Percentiles rank a stretch among this genome's conserved stretches.
Evolutionary conservation across 345 rosid species (phyloP).

Genomic region (Alliaria petiolata): DNA sequence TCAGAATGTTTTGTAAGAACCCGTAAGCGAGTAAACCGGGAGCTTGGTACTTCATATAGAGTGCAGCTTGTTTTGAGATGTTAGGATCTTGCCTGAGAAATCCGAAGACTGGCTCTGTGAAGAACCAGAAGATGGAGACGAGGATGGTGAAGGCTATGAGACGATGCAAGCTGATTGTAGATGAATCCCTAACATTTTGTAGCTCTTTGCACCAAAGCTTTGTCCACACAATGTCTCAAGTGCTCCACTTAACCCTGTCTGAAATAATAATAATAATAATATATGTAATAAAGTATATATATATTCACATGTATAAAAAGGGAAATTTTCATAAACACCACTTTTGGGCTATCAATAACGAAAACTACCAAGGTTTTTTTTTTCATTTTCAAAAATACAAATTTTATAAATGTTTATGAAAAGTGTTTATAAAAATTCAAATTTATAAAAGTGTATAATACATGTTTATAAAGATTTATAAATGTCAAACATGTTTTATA

Average conservation of each 20-base stretch:
- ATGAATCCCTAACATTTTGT: conserved; percentile 63
- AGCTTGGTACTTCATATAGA: conserved; percentile 55
- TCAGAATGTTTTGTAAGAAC: conserved; percentile 57
- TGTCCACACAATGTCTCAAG: conserved; percentile 92
- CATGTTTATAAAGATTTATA: too few relatives aligned
- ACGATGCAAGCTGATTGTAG: conserved; percentile 73
- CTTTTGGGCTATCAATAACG: too few relatives aligned
- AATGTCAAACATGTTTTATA: too few relatives aligned
- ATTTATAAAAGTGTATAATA: too few relatives aligned
- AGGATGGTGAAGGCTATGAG: conserved; percentile 45
- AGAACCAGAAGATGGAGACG: conserved; percentile 58
- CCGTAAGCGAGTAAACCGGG: conserved; percentile 66
- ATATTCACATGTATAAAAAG: too few relatives aligned
- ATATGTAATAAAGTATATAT: too few relatives aligned
- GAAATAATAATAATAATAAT: background rate
- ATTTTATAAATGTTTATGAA: too few relatives aligned
- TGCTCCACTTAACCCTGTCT: conserved; percentile 78
- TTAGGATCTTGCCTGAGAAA: conserved; percentile 55
- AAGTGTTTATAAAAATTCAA: too few relatives aligned
- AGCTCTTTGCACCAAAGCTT: conserved; percentile 66
- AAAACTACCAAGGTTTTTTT: too few relatives aligned
- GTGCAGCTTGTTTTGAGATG: conserved; percentile 51
- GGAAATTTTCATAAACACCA: too few relatives aligned
- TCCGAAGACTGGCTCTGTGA: conserved; percentile 45
- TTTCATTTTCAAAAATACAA: too few relatives aligned